Base-by-base conservation (phyloP, 148 eudicot genomes). In the Beta vulgaris region DNA sequence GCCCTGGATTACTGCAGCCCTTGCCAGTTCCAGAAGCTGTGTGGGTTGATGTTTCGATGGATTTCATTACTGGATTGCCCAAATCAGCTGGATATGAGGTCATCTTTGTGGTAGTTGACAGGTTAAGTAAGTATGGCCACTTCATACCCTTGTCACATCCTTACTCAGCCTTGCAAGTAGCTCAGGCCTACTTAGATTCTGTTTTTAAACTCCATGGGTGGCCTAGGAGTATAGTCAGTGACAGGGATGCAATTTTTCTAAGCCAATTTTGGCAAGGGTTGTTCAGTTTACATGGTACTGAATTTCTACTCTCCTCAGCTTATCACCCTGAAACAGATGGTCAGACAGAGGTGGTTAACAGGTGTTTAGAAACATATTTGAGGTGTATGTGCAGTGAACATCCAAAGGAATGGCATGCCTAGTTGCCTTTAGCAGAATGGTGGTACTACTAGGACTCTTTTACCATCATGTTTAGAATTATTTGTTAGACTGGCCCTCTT, bases 171-270 rank as follows among this genome's bases (percentile, higher is more conserved):
- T 2, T 5, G 6, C 12, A 3, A 11, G 58, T 69, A 5, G 73
- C 58, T 4, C 51, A 69, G 13, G 10, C 11, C 4, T 69, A 69
- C 12, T 29, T 69, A 12, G 72, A 68, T 44, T 16, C 42, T 7
- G n/a, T 39, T 11, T 68, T 40, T 29, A 68, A 43, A 14, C 34
- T 69, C 2, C 73, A 69, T 69, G 73, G 57, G 57, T 69, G 35
- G 59, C 59, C 59, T 4, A 21, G 28, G 13, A 21, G 28, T 4
- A 54, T 54, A 21, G 59, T 54, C 11, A 54, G 59, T 54, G 59
- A 54, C 28, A 54, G 26, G 28, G 59, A 54, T 23, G 6, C 59
- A 4, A 21, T 54, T 6, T 54, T 54, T n/a, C 28, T 23, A 11
- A 54, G 28, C 13, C 5, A 21, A 21, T 54, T 54, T n/a, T 54